A percentile compares a stretch with the other conserved stretches of the same genome.
phyloP scores from a whole-genome alignment of 768 basidiomycete genomes.

The Phylloporus scabripes region DNA sequence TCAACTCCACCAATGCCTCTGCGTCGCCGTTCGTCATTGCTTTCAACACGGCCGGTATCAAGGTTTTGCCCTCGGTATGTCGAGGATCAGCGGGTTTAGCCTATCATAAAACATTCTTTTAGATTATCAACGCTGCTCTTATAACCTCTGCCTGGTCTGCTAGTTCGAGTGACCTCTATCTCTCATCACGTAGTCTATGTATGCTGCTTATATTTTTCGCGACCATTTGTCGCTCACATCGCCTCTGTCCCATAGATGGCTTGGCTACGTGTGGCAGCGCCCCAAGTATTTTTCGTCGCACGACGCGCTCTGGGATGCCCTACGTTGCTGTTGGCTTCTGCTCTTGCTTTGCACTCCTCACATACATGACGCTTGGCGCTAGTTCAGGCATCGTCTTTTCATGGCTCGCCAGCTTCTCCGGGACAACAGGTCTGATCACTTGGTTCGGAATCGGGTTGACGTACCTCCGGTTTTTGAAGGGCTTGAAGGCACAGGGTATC shows the following conservation, averaged over 20 bases:
- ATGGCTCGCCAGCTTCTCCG: conserved; percentile 35
- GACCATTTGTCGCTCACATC: background rate
- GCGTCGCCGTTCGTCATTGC: conserved; percentile 57
- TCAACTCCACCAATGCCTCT: conserved; percentile 36
- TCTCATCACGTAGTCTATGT: conserved; percentile 37
- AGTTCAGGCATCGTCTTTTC: conserved; percentile 37
- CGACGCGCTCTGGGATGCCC: conserved; percentile 39
- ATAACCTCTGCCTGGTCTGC: conserved; percentile 44
- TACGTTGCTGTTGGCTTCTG: conserved; percentile 34
- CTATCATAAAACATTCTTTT: background rate
- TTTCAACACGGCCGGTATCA: conserved; percentile 51
- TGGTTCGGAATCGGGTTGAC: conserved; percentile 43
- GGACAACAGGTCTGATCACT: conserved; percentile 38
- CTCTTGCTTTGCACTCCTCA: conserved; percentile 17
- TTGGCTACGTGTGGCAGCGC: conserved; percentile 50
- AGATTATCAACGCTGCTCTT: conserved; percentile 38
- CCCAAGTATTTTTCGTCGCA: conserved; percentile 45
- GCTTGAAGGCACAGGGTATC: conserved; percentile 46
- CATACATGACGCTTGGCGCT: conserved; percentile 36
- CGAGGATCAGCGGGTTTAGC: background rate
- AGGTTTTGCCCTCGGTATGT: conserved; percentile 45
- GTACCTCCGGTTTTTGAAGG: conserved; percentile 44
- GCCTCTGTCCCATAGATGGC: conserved; percentile 36
- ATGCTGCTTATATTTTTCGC: background rate
- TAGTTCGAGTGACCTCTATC: conserved; percentile 36